Base-by-base conservation (phyloP, 1,284 basidiomycete genomes). In the Sanghuangporus sanghuang region DNA sequence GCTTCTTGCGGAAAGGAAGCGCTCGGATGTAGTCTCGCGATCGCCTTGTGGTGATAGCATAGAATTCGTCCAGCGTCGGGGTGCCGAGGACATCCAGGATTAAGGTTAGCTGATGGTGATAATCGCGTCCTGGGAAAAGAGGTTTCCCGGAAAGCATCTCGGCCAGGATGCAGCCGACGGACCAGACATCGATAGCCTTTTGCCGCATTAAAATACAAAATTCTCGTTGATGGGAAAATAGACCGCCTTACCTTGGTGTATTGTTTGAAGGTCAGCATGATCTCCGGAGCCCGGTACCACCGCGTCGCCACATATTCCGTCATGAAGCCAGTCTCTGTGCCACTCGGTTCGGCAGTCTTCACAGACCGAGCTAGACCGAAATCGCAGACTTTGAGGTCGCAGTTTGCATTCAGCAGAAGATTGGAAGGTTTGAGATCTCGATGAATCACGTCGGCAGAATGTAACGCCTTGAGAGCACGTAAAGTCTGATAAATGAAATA, bases 361-460 rank as follows among this genome's bases (percentile, higher is more conserved):
- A 93, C 91, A 21, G 89, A 91, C 39, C 94, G 83, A 2, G 95
- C 95, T 32, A 97, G 82, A 39, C 95, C 95, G 74, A 96, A 96
- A 73, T 96, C 95, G 74, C 91, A 93, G 60, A 95, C 93, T 73
- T 97, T 97, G 68, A 98, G 85, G 73, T 98, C 96, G 71, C 96
- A 98, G 74, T 98, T 96, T 67, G 94, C 93, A 71, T 97, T 97
- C 61, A 98, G 81, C n/a, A 97, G 85, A 7, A 97, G 81, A 71
- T 98, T 98, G 39, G 94, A 95, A 0, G 95, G 95, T 76, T 98
- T 98, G 68, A 98, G 85, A 75, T 98, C 95, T 64, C 96, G 90
- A 74, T 98, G 95, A 69, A 97, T 90, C 68, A 98, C 94, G 73
- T 95, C 93, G 23, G 96, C 95, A 0, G 91, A 94, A 73, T 98